phyloP scores from a whole-genome alignment of 2,329 filamentous ascomycete species.

The Pseudocercospora ulei region DNA sequence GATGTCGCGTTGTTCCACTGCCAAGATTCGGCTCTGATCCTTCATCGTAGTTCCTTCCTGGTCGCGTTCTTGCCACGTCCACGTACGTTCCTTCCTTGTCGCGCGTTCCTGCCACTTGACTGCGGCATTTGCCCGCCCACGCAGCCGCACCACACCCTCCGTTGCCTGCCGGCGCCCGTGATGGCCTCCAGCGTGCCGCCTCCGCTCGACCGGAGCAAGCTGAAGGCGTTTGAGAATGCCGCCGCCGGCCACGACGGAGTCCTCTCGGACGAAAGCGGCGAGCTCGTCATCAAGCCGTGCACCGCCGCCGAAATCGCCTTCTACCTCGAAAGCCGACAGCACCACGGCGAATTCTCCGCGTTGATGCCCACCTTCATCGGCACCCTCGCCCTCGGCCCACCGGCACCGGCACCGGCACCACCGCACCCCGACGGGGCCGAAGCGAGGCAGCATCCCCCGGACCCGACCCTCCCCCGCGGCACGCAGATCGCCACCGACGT shows the following conservation, averaged over 20 bases:
- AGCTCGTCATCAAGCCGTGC: constrained; percentile 89
- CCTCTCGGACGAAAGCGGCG: constrained; percentile 69
- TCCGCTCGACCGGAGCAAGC: constrained; percentile 51
- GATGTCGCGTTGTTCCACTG: no score
- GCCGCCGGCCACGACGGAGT: constrained; percentile 87
- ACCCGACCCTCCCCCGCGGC: constrained; percentile 43
- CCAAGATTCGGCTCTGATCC: no score
- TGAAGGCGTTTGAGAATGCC: constrained; percentile 62
- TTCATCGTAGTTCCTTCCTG: no score
- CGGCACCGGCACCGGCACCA: constrained; percentile 19
- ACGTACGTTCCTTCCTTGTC: no score
- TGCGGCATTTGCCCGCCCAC: no score
- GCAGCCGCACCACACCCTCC: no score
- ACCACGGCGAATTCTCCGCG: constrained; percentile 63
- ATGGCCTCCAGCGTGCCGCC: no score
- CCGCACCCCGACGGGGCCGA: constrained; percentile 19
- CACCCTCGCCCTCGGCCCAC: constrained; percentile 58
- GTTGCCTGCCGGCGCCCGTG: no score
- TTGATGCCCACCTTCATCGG: constrained; percentile 83
- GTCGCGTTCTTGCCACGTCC: no score
- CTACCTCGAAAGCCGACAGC: constrained; percentile 61
- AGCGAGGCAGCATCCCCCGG: constrained; percentile 29
- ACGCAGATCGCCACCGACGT: constrained; percentile 63
- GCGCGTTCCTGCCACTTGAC: no score
- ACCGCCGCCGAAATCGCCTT: constrained; percentile 77